phyloP scores from a whole-genome alignment of 1,139 yeast species.

The Yamadazyma siamensis region DNA sequence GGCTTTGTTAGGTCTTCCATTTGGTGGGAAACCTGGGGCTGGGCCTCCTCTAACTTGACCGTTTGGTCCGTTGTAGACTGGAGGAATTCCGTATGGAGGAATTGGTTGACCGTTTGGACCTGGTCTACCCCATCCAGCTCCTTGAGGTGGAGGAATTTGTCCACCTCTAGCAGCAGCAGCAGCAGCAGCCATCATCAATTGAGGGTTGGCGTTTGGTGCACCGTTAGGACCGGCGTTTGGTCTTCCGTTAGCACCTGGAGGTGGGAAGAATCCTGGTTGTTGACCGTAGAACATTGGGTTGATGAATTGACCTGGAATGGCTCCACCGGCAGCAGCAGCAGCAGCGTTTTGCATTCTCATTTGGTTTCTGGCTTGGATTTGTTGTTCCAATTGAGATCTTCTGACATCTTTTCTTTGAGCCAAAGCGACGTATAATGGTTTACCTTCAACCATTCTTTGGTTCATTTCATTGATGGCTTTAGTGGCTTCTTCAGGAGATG shows the following conservation, averaged over 20 bases:
- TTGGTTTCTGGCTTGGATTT: conserved; percentile 97
- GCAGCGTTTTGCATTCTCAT: conserved; percentile 97
- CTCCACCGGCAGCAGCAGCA: conserved; percentile 76
- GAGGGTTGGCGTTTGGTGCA: conserved; percentile 49
- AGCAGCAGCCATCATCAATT: conserved; percentile 53
- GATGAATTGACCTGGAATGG: conserved; percentile 93
- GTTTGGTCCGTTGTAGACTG: conserved; percentile 48
- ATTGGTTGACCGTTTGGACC: conserved; percentile 82
- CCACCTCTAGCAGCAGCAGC: conserved; percentile 40
- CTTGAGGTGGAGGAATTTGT: conserved; percentile 65
- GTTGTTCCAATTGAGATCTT: conserved; percentile 96
- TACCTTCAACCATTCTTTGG: conserved; percentile 92
- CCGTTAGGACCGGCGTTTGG: conserved; percentile 40
- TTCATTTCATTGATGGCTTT: conserved; percentile 98
- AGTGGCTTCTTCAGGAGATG: conserved; percentile 98
- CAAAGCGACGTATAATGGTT: conserved; percentile 97
- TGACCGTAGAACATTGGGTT: conserved; percentile 93
- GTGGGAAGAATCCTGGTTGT: conserved; percentile 81
- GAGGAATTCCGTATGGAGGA: conserved; percentile 82
- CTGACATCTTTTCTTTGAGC: conserved; percentile 99
- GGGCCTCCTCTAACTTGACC: conserved; percentile 32
- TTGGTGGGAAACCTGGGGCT: conserved; percentile 35
- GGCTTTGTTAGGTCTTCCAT: conserved; percentile 35
- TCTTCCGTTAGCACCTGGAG: conserved; percentile 54
- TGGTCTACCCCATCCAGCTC: conserved; percentile 46